These are phyloP conservation scores for Psilocybe sp. DNA, from an alignment of 768 basidiomycete species.

Conservation along the genomic window DNA sequence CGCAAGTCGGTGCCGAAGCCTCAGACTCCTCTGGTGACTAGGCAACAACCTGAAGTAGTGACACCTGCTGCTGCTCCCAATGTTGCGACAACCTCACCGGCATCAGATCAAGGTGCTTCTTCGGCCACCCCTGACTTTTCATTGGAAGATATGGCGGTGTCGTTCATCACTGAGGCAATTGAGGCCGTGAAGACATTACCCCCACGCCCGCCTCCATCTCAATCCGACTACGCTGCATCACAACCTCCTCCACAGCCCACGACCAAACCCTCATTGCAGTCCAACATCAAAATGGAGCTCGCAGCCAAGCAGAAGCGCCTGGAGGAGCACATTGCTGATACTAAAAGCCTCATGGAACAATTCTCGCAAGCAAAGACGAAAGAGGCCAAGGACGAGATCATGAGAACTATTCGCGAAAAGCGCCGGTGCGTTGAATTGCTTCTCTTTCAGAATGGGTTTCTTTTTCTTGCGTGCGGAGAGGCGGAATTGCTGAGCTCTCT, in stretches of 20 bases:
- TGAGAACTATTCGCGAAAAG: constrained; percentile 45
- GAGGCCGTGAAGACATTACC: constrained; percentile 33
- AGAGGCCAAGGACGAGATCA: constrained; percentile 46
- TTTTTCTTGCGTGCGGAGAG: constrained; percentile 7
- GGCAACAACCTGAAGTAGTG: background rate
- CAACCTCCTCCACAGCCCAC: constrained; percentile 2
- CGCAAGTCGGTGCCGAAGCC: constrained; percentile 19
- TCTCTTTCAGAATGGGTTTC: constrained; percentile 4
- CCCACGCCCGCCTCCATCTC: too few species aligned
- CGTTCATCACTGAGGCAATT: constrained; percentile 58
- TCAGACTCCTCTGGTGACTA: background rate
- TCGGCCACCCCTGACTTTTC: constrained; percentile 23
- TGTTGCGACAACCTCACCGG: background rate
- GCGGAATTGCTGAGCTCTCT: constrained; percentile 1
- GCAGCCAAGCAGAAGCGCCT: constrained; percentile 47
- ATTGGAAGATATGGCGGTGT: constrained; percentile 54
- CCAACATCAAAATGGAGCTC: constrained; percentile 26
- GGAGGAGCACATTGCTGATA: constrained; percentile 51
- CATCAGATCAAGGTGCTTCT: constrained; percentile 5
- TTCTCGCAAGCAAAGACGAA: constrained; percentile 45
- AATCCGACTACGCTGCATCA: constrained; percentile 2
- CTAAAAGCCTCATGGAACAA: constrained; percentile 47
- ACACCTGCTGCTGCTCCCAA: constrained; percentile 1
- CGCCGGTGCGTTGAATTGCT: constrained; percentile 46
- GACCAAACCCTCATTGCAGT: background rate